Conservation (phyloP, 2,329 filamentous ascomycete species). For the Dichotomopilus funicola region DNA sequence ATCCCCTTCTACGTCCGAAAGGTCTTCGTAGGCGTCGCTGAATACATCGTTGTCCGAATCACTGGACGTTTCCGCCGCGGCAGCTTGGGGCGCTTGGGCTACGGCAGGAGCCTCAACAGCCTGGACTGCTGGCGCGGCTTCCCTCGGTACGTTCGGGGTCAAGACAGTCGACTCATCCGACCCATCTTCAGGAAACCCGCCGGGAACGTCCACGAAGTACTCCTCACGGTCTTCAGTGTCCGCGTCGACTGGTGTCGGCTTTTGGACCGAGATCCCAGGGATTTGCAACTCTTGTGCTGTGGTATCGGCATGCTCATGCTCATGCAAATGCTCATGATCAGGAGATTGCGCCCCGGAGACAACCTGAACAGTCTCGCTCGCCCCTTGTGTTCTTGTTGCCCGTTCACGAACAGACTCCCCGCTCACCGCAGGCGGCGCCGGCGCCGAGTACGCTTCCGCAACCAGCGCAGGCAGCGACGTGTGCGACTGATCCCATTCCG, state of each 20-base stretch:
- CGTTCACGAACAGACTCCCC: not conserved
- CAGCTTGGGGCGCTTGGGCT: not conserved
- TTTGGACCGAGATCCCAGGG: constrained; percentile 40
- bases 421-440: constrained; percentile 1
- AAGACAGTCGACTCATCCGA: constrained; percentile 20
- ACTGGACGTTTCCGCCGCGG: constrained; percentile 10
- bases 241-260: constrained; percentile 36
- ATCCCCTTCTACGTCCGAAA: constrained; percentile 56
- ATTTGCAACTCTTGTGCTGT: constrained; percentile 21
- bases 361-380: not conserved
- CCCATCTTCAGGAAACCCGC: constrained; percentile 48
- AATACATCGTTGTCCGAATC: constrained; percentile 42
- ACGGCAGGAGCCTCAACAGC: not conserved
- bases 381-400: not conserved
- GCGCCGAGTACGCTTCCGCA: not conserved
- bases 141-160: not conserved
- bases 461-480: not conserved
- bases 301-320: too few species aligned
- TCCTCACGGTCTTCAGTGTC: constrained; percentile 11
- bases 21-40: constrained; percentile 70
- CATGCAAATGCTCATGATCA: too few species aligned
- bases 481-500: constrained; percentile 32
- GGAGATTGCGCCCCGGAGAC: not conserved
- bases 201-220: constrained; percentile 47
- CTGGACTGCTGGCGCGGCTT: not conserved